Base-by-base conservation (phyloP, 106 monocot genomes). In the Dendrobium officinale region DNA sequence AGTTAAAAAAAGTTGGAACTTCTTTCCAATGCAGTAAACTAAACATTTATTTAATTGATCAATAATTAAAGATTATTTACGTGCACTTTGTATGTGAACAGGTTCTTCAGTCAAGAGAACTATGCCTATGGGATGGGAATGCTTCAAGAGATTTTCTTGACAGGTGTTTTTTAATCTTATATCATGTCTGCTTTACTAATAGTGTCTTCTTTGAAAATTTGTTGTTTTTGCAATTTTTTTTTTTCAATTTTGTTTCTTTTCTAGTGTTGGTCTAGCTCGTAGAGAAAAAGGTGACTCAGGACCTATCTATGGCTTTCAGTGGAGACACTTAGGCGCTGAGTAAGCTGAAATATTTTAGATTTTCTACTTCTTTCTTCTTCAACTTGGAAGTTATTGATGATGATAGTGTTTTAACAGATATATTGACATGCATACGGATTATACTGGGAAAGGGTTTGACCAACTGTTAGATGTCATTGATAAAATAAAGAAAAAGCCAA, bases 261-360 rank as follows among this genome's bases (percentile, higher is more conserved):
- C 51, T 82, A 99, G 99, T 79, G 82, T 87, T 86, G 93, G 93
- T 78, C 79, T 99, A 43, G 40, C 80, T 79, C 80, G 86, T 41
- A 88, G 99, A 79, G 91, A 99, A 76, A 92, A 91, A 92, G 98
- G 95, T 73, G 98, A 98, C 76, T 80, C 95, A 27, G 98, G 98
- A 27, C 99, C 99, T 59, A 79, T 99, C 81, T 99, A 99, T 88
- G 99, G 99, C 42, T 99, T 95, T 82, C 99, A 99, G 58, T 99
- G 99, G 99, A 89, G 99, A 75, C 99, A 99, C 72, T 99, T 93
- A 86, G 95, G 99, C 81, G 99, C 99, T n/a, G 84, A 90, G 99
- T 99, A 99, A 59, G 88, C 19, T 80, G 59, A 64, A 55, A 24
- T 37, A 27, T 55, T 8, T 37, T 45, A 58, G 16, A 80, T 44